phyloP scores from a whole-genome alignment of 495 filamentous ascomycete genomes.

The Friedmanniomyces endolithicus region DNA sequence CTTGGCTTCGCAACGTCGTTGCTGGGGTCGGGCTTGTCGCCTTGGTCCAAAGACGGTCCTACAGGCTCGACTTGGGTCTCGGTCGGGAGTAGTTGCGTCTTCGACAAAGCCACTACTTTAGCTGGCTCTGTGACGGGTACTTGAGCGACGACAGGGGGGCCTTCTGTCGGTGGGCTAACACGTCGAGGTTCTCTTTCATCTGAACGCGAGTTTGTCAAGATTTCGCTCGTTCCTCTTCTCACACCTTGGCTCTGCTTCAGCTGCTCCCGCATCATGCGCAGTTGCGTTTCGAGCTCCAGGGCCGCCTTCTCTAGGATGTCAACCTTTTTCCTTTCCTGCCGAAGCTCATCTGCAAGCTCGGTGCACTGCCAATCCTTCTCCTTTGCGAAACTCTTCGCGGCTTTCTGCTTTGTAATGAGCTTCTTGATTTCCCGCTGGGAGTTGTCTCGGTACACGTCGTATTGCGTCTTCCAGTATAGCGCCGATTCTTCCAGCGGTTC shows the following conservation, averaged over 20 bases:
- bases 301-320: constrained; percentile 32
- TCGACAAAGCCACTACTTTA: no score
- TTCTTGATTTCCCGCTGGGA: constrained; percentile 54
- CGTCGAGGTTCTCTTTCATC: no score
- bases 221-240: no score
- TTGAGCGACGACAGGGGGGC: no score
- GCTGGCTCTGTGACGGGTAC: no score
- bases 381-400: constrained; percentile 78
- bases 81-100: no score
- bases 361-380: constrained; percentile 75
- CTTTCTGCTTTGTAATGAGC: constrained; percentile 43
- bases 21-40: neutral
- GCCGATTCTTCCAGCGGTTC: constrained; percentile 75
- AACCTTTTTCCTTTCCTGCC: constrained; percentile 47
- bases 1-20: neutral
- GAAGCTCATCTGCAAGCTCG: constrained; percentile 57
- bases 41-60: neutral
- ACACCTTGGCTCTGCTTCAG: neutral
- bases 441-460: constrained; percentile 65
- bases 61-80: neutral
- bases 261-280: constrained; percentile 15
- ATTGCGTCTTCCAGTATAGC: constrained; percentile 88
- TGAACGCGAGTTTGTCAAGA: no score
- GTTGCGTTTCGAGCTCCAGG: constrained; percentile 22
- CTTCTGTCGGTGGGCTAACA: no score